These are phyloP conservation scores for Tarenaya hassleriana DNA, from an alignment of 345 rosid species.

Conservation along the genomic window DNA sequence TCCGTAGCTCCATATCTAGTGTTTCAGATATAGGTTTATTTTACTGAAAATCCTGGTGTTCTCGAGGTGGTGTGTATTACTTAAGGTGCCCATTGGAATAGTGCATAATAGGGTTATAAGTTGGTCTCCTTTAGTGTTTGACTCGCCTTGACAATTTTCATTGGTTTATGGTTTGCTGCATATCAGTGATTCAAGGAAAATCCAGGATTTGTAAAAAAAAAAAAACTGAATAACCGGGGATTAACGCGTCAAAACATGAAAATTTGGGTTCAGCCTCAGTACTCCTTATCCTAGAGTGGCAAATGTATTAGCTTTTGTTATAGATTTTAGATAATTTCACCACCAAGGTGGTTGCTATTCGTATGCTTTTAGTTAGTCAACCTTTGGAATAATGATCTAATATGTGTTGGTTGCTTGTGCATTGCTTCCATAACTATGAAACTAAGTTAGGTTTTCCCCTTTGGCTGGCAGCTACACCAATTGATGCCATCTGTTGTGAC, in stretches of 20 bases:
- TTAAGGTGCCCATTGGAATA: too few species aligned
- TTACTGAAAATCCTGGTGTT: too few species aligned
- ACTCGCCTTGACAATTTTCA: conserved; percentile 1
- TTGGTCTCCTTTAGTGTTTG: conserved; percentile 8
- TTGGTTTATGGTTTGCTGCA: too few species aligned
- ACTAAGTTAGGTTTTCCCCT: conserved; percentile 25
- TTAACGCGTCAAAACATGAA: too few species aligned
- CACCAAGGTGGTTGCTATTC: too few species aligned
- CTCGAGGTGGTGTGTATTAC: too few species aligned
- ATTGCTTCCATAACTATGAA: conserved; percentile 9
- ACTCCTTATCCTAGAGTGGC: conserved; percentile 1
- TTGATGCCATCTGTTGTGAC: conserved; percentile 99
- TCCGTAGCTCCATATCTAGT: conserved; percentile 14
- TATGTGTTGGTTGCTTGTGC: conserved; percentile 4
- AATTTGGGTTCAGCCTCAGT: too few species aligned
- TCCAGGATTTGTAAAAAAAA: too few species aligned
- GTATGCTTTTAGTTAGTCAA: conserved; percentile 9
- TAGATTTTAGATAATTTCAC: conserved; percentile 8
- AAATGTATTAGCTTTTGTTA: conserved; percentile 1
- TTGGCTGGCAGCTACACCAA: conserved; percentile 78
- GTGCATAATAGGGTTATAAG: background rate
- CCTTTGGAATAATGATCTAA: conserved; percentile 2
- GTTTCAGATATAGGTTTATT: conserved; percentile 10
- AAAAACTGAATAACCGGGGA: too few species aligned
- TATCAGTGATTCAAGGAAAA: too few species aligned